Base-by-base conservation (phyloP, 2,329 filamentous ascomycete genomes). In the Talaromyces sp. region DNA sequence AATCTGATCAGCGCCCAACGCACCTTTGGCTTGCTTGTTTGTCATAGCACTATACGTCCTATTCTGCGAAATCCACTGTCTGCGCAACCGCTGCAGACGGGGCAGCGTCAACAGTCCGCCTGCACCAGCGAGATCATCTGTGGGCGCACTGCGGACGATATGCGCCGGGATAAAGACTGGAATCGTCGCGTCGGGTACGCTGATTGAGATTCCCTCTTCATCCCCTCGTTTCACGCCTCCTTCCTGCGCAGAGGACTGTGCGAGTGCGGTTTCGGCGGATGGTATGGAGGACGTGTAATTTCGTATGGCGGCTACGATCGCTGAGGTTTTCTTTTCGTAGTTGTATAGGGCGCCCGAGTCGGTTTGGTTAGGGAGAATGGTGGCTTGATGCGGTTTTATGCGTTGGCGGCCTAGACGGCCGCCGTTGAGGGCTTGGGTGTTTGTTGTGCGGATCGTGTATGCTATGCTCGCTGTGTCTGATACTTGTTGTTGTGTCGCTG, bases 11-110 rank as follows among this genome's bases (percentile, higher is more conserved):
- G 69, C 61, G 15, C 68, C 68, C 61, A 81, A 67, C 9, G 70
- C 70, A 10, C 77, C 74, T 59, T 74, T 71, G 1, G 71, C 74
- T 37, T 72, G 70, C 27, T 75, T 75, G 70, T 80, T 75, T 9
- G 75, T 73, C 50, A 73, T 71, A 3, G 72, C 75, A 35, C 78
- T 70, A 71, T 78, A 79, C 33, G 72, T 72, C 56, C 80, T 70
- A 66, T 82, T 81, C 66, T 82, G 73, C 66, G 79, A 75, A 47
- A 82, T 81, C 76, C 80, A 82, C 70, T 81, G 80, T 62, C 80
- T 73, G 22, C 79, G 69, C 67, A 82, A 59, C 17, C 80, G 69
- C 72, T 82, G 80, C 65, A 82, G 65, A 50, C 77, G 70, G 33
- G 80, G 80, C 45, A 81, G 69, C 1, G 76, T 74, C 13, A 82